Base-by-base conservation (phyloP, 1,139 yeast species). In the Sugiyamaella sp. region DNA sequence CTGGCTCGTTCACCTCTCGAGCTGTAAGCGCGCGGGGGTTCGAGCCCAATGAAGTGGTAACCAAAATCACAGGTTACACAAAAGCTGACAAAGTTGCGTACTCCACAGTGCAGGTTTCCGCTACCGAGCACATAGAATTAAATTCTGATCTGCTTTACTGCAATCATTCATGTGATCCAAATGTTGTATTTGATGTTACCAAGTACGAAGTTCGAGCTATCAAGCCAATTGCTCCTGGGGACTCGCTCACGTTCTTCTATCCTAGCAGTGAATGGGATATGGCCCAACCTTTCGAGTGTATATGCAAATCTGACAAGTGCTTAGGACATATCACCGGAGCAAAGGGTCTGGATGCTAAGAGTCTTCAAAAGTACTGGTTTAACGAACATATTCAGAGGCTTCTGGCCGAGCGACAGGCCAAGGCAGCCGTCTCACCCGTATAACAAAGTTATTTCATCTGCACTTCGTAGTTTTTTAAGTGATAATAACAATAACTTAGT, bases 91-190 rank as follows among this genome's bases (percentile, higher is more conserved):
- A 22, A 6, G 41, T 32, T 9, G 54, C 54, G 19, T 51, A 51
- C 20, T 51, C 54, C 21, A 51, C 54, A 22, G 54, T 51, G 1
- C 54, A 51, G 33, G 32, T 51, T 9, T 51, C 54, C 2, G 27
- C 29, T 9, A 24, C 35, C 10, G 47, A 46, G 16, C 54, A 51
- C 25, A 51, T 51, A 12, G 54, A 51, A 25, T 25, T 51, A 4
- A 51, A 51, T 21, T 51, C 54, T n/a, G 54, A 51, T 20, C 39
- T 51, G 20, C 47, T 51, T n/a, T 51, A 46, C 19, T 51, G 54
- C 21, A 51, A 51, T 33, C 54, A 51, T 32, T 51, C 54, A 10
- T 51, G 54, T 46, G 54, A 51, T 24, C 54, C 54, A n/a, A 51
- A 51, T 39, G 54, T 51, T 16, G 47, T 51, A 24, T 51, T 51